Evolutionary conservation across 768 basidiomycete species (phyloP).

Genomic region (Gyrodon lividus): DNA sequence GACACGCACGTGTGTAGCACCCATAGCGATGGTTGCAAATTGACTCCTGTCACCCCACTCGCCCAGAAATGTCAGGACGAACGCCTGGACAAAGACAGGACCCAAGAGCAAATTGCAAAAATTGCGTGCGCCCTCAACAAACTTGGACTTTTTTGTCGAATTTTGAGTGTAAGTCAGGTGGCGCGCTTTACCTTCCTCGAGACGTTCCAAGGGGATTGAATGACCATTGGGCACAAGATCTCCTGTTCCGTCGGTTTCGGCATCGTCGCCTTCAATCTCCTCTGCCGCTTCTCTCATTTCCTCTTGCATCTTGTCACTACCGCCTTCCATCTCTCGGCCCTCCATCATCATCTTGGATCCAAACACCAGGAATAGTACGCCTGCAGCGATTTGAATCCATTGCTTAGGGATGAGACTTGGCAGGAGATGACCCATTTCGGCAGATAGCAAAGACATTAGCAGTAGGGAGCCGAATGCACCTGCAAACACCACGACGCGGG

Average conservation of each 20-base stretch:
- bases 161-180: constrained; percentile 15
- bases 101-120: constrained; percentile 81
- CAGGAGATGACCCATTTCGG: constrained; percentile 89
- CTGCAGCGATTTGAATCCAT: constrained; percentile 73
- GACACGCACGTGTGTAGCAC: constrained; percentile 83
- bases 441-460: constrained; percentile 92
- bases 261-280: constrained; percentile 85
- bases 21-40: constrained; percentile 94
- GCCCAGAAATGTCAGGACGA: constrained; percentile 94
- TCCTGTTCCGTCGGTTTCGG: constrained; percentile 44
- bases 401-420: constrained; percentile 72
- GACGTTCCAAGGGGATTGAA: constrained; percentile 63
- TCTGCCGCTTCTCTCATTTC: constrained; percentile 97
- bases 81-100: constrained; percentile 94
- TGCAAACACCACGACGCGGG: constrained; percentile 78
- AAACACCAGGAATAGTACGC: constrained; percentile 85
- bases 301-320: constrained; percentile 81
- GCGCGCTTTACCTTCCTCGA: constrained; percentile 64
- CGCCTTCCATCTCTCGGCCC: constrained; percentile 73
- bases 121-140: constrained; percentile 72
- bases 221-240: constrained; percentile 32
- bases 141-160: constrained; percentile 17
- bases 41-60: constrained; percentile 99
- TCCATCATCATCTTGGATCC: constrained; percentile 89
- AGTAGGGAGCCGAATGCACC: constrained; percentile 88